phyloP scores from a whole-genome alignment of 345 rosid genomes.

The rapeseed (Brassica napus) region DNA sequence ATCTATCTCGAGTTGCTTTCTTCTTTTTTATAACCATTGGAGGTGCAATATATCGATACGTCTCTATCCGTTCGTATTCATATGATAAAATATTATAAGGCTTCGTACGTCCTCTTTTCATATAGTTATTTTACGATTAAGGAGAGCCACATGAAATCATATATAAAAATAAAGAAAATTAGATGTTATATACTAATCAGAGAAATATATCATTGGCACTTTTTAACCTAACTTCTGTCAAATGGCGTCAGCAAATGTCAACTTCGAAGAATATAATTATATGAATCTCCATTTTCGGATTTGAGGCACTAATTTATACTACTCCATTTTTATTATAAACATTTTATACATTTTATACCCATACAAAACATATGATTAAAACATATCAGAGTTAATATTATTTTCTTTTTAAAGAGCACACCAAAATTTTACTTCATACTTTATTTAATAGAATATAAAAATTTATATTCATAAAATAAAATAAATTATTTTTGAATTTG shows the following conservation, averaged over 20 bases:
- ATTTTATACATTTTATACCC: not conserved
- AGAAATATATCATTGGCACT: not conserved
- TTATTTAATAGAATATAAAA: too few relatives aligned
- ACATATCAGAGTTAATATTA: too few relatives aligned
- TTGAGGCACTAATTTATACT: conserved; percentile 3
- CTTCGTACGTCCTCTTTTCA: not conserved
- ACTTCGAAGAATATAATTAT: not conserved
- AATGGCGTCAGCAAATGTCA: conserved; percentile 34
- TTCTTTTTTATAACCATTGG: conserved; percentile 1
- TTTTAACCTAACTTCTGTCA: not conserved
- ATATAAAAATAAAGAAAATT: conserved; percentile 1
- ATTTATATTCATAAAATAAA: too few relatives aligned
- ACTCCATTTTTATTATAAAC: not conserved
- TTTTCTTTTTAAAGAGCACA: too few relatives aligned
- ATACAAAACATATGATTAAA: too few relatives aligned
- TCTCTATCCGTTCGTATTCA: conserved; percentile 26
- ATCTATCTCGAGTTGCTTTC: not conserved
- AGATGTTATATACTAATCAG: not conserved
- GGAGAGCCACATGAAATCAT: conserved; percentile 22
- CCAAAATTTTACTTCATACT: too few relatives aligned
- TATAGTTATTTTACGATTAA: not conserved
- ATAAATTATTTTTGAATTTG: too few relatives aligned
- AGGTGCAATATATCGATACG: conserved; percentile 5
- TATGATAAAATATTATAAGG: not conserved
- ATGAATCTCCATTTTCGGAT: conserved; percentile 2